Evolutionary conservation across 768 basidiomycete species (phyloP).

Genomic region (Tubosaeta brunneosetosa): DNA sequence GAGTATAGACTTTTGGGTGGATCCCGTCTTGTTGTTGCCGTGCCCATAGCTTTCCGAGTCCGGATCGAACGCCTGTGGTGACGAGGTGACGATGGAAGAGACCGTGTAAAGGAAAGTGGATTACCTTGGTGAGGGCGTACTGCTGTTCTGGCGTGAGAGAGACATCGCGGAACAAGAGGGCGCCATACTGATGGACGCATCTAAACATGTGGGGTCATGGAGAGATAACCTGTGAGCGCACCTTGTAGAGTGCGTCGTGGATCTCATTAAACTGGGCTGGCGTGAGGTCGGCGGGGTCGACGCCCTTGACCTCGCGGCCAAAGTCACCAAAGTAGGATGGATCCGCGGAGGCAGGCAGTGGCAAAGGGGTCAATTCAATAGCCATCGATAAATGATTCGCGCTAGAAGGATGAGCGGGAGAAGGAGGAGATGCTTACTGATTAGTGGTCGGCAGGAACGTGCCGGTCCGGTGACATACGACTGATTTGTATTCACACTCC

Average conservation of each 20-base stretch:
- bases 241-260: slow-evolving; percentile 72
- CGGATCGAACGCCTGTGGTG: slow-evolving; percentile 70
- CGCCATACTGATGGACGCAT: slow-evolving; percentile 48
- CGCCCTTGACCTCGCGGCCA: slow-evolving; percentile 72
- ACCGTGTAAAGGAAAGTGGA: neutral
- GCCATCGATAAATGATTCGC: slow-evolving; percentile 42
- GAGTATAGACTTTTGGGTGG: slow-evolving; percentile 71
- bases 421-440: too few species aligned
- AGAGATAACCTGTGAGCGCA: slow-evolving; percentile 20
- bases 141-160: slow-evolving; percentile 76
- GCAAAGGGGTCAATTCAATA: slow-evolving; percentile 60
- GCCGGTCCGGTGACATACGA: neutral
- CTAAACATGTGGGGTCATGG: neutral
- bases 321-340: slow-evolving; percentile 62
- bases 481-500: neutral
- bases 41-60: slow-evolving; percentile 65
- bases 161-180: slow-evolving; percentile 69
- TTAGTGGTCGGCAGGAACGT: neutral
- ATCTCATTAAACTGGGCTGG: slow-evolving; percentile 64
- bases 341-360: slow-evolving; percentile 71
- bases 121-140: slow-evolving; percentile 78
- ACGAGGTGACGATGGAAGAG: neutral
- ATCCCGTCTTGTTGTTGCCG: slow-evolving; percentile 81
- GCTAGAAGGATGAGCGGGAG: too few species aligned
- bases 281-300: slow-evolving; percentile 60